These are phyloP conservation scores for Trichoderma citrinoviride DNA, from an alignment of 2,329 filamentous ascomycete species.

Conservation along the genomic window DNA sequence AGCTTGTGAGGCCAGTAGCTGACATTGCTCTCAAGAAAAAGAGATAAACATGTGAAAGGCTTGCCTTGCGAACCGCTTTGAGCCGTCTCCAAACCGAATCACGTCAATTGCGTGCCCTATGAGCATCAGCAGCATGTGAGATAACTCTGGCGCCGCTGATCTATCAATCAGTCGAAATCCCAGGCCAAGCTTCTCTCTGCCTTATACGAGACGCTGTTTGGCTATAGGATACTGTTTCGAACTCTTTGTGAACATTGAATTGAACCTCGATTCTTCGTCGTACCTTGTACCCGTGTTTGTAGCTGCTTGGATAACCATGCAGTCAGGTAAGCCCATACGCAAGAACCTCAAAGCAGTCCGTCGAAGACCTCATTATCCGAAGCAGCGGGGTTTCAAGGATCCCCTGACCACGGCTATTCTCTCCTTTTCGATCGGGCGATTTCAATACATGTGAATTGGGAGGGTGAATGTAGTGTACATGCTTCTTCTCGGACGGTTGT, in stretches of 20 bases:
- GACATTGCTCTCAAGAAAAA: neutral
- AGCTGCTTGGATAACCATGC: no score
- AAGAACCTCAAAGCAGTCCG: neutral
- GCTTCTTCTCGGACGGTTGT: neutral
- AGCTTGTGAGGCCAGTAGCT: neutral
- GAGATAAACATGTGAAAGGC: neutral
- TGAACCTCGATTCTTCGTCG: neutral
- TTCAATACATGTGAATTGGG: neutral
- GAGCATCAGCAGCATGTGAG: conserved; percentile 10
- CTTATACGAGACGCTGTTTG: no score
- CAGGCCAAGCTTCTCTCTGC: neutral
- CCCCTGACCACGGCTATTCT: neutral
- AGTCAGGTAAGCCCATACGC: neutral
- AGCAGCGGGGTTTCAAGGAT: neutral
- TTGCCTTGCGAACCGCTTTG: neutral
- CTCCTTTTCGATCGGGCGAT: neutral
- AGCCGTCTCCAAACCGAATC: neutral
- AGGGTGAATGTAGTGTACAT: conserved; percentile 20
- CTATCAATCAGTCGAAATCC: neutral
- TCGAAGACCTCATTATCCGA: neutral
- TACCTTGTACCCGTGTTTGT: no score
- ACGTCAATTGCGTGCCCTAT: conserved; percentile 4
- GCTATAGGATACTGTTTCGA: neutral
- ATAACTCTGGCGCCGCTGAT: conserved; percentile 15
- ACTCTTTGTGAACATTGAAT: neutral